Conservation (phyloP, 2,329 filamentous ascomycete species). For the Penicillium fuscoglaucum region DNA sequence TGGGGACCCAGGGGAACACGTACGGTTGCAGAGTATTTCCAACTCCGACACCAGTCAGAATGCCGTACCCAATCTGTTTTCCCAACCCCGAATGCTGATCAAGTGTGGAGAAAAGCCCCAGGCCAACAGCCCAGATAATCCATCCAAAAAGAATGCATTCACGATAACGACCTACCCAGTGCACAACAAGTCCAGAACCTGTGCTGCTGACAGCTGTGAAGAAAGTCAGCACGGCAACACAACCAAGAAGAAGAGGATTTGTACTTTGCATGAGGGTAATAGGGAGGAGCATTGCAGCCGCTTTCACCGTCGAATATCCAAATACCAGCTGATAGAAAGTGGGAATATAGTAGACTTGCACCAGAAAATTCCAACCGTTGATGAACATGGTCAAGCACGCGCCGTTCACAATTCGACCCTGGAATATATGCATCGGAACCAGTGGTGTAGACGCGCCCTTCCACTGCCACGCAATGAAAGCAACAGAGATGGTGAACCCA, state of each 20-base stretch:
- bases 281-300: conserved; percentile 54
- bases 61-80: conserved; percentile 57
- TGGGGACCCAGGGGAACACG: not conserved
- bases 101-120: conserved; percentile 56
- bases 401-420: conserved; percentile 54
- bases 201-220: conserved; percentile 51
- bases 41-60: conserved; percentile 55
- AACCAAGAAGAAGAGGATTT: not conserved
- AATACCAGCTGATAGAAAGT: conserved; percentile 62
- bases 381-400: conserved; percentile 59
- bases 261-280: conserved; percentile 51
- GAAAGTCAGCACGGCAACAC: conserved; percentile 38
- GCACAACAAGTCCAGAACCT: conserved; percentile 54
- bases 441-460: conserved; percentile 32
- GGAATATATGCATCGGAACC: conserved; percentile 54
- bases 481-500: conserved; percentile 40
- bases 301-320: conserved; percentile 44
- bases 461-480: conserved; percentile 39
- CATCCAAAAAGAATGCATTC: conserved; percentile 58
- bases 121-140: conserved; percentile 53
- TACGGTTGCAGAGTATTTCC: conserved; percentile 55
- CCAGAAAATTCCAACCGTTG: conserved; percentile 61
- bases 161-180: conserved; percentile 55
- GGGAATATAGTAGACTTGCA: conserved; percentile 63
- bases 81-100: conserved; percentile 50